These are phyloP conservation scores for Ogataea wickerhamii DNA, from an alignment of 805 yeast genomes.

Conservation along the genomic window DNA sequence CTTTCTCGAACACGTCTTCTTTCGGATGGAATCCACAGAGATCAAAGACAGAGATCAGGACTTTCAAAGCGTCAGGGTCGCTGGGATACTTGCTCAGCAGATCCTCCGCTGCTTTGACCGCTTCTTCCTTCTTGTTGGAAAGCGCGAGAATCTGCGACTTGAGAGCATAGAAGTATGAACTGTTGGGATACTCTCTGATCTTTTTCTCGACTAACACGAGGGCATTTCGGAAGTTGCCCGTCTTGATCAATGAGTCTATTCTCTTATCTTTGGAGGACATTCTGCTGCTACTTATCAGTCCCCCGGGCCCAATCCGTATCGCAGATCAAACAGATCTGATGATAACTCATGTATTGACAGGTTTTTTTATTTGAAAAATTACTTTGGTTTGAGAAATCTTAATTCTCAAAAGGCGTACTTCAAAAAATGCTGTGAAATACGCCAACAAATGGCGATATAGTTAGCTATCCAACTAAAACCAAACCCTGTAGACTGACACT, in stretches of 20 bases:
- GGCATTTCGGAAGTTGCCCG: conserved; percentile 54
- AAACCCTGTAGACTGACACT: background rate
- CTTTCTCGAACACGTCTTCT: conserved; percentile 54
- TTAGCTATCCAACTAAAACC: no score
- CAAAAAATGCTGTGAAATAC: no score
- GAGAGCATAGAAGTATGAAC: conserved; percentile 50
- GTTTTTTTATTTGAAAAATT: no score
- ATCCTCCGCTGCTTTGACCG: conserved; percentile 31
- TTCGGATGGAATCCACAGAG: conserved; percentile 32
- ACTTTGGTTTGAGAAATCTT: no score
- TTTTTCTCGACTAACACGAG: conserved; percentile 44
- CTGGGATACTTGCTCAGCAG: conserved; percentile 41
- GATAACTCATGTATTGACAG: background rate
- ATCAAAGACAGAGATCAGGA: conserved; percentile 45
- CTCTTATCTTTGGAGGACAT: conserved; percentile 23
- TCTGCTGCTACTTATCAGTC: no score
- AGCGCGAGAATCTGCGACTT: conserved; percentile 34
- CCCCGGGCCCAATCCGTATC: no score
- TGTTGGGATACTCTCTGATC: conserved; percentile 52
- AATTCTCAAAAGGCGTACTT: no score
- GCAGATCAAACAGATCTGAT: no score
- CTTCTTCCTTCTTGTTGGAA: conserved; percentile 33
- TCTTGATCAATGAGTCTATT: conserved; percentile 25
- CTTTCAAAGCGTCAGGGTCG: conserved; percentile 50
- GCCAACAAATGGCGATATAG: no score